A percentile compares a stretch with the other conserved stretches of the same genome.
These are phyloP conservation scores for Butyriboletus pseudospeciosus DNA, from an alignment of 1,284 basidiomycete genomes.

Conservation along the genomic window DNA sequence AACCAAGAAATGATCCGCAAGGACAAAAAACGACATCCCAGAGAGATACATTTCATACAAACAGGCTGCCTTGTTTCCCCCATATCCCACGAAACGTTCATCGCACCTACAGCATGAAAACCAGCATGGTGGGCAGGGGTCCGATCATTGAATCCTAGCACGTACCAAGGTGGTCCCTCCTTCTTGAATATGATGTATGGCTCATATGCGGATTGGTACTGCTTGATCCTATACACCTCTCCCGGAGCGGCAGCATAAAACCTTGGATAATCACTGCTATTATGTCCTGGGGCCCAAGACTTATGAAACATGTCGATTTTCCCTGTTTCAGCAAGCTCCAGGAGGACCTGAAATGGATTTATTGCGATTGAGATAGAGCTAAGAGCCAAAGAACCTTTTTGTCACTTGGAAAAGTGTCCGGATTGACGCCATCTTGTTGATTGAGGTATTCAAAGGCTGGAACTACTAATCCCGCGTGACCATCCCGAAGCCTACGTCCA, in stretches of 20 bases:
- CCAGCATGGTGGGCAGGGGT: not conserved
- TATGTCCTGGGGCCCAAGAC: constrained; percentile 73
- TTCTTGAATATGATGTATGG: constrained; percentile 79
- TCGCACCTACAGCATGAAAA: constrained; percentile 56
- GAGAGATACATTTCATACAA: constrained; percentile 62
- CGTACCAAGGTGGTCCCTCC: constrained; percentile 68
- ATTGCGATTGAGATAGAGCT: not conserved
- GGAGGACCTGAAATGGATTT: constrained; percentile 42
- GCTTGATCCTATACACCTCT: constrained; percentile 66
- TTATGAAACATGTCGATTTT: constrained; percentile 72
- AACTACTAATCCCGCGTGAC: constrained; percentile 64
- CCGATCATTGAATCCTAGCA: constrained; percentile 3
- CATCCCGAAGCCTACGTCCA: constrained; percentile 41
- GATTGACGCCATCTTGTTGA: constrained; percentile 57
- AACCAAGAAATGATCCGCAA: constrained; percentile 80
- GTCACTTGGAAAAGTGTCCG: constrained; percentile 55
- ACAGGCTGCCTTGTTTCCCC: constrained; percentile 67
- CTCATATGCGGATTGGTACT: constrained; percentile 78
- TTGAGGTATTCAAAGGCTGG: constrained; percentile 75
- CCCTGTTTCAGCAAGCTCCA: constrained; percentile 49
- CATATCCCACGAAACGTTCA: constrained; percentile 85
- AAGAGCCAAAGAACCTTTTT: constrained; percentile 47
- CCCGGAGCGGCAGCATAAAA: constrained; percentile 63
- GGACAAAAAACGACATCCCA: constrained; percentile 72
- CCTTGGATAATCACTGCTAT: constrained; percentile 68